Conservation (phyloP, 148 eudicot genomes). For the Gaultheria prostrata region DNA sequence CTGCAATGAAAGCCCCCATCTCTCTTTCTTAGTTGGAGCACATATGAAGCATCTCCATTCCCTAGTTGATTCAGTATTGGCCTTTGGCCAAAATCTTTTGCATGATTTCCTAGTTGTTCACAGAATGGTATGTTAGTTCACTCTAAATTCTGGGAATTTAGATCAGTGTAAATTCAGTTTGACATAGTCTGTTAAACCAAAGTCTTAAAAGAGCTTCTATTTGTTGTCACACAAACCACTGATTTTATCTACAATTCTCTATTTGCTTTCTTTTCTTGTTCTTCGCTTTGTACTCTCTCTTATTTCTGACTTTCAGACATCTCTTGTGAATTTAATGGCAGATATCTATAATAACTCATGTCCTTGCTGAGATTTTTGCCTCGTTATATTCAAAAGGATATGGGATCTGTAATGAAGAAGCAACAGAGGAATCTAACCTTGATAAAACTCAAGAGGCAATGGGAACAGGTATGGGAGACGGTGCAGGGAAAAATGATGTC, state of each 20-base stretch:
- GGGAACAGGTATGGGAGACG: constrained; percentile 98
- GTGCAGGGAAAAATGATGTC: constrained; percentile 73
- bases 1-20: constrained; percentile 17
- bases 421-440: constrained; percentile 39
- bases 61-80: constrained; percentile 45
- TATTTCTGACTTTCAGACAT: neutral
- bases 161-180: neutral
- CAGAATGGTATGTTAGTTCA: constrained; percentile 50
- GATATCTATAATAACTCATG: constrained; percentile 65
- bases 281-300: neutral
- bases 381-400: constrained; percentile 77
- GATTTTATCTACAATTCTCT: neutral
- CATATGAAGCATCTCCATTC: constrained; percentile 44
- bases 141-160: neutral
- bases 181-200: neutral
- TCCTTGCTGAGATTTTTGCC: constrained; percentile 64
- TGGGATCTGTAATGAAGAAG: constrained; percentile 59
- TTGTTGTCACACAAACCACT: neutral
- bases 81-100: constrained; percentile 63
- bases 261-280: neutral
- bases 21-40: constrained; percentile 29
- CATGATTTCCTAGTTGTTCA: constrained; percentile 66
- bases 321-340: constrained; percentile 25
- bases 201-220: neutral
- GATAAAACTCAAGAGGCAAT: constrained; percentile 59